Percentiles rank a stretch among this genome's conserved stretches.
Evolutionary conservation across 495 filamentous ascomycete species (phyloP).

Genomic region (Trichodelitschia bisporula): DNA sequence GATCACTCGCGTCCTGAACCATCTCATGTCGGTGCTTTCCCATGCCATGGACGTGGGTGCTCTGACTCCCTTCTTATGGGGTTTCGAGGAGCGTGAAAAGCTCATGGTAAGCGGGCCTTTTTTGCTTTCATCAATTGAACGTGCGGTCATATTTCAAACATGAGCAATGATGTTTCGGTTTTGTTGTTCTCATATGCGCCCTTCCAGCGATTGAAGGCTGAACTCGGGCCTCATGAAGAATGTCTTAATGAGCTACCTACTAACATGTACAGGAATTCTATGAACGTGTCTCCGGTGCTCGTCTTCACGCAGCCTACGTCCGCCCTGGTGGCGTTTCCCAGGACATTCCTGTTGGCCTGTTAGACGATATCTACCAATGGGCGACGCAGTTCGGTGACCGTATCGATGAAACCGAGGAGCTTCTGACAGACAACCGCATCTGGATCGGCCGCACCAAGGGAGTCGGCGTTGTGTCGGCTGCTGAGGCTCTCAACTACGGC

Average conservation of each 20-base stretch:
- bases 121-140: constrained; percentile 1
- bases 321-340: constrained; percentile 91
- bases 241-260: background rate
- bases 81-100: constrained; percentile 99
- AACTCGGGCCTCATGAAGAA: no score
- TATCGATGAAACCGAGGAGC: constrained; percentile 96
- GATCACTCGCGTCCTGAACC: constrained; percentile 86
- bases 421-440: constrained; percentile 97
- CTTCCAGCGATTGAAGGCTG: no score
- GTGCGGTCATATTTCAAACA: background rate
- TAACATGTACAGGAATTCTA: constrained; percentile 66
- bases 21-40: constrained; percentile 91
- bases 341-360: constrained; percentile 79
- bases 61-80: constrained; percentile 96
- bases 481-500: constrained; percentile 81
- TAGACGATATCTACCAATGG: constrained; percentile 99
- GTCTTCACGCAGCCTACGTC: constrained; percentile 95
- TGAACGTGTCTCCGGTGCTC: constrained; percentile 92
- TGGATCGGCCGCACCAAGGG: constrained; percentile 86
- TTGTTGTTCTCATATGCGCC: no score
- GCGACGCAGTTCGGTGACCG: constrained; percentile 98
- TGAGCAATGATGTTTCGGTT: constrained; percentile 1
- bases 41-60: constrained; percentile 99
- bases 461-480: constrained; percentile 73
- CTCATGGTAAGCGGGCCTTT: constrained; percentile 41